Percentiles rank a stretch among this genome's conserved stretches.
These are phyloP conservation scores for Termitomyces eurrhizus DNA, from an alignment of 768 basidiomycete species.

Conservation along the genomic window DNA sequence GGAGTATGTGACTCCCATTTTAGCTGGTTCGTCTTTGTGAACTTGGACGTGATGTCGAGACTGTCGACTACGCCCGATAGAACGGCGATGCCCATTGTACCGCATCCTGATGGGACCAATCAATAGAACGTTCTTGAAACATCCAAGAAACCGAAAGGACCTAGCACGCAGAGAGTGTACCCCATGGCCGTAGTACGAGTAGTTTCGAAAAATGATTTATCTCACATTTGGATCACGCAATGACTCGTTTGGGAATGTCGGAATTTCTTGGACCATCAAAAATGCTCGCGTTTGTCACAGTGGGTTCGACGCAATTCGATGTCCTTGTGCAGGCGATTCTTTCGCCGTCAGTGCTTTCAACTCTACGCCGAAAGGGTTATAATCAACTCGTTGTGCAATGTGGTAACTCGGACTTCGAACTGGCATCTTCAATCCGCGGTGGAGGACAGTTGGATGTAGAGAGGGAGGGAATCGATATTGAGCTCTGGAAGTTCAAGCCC, in stretches of 20 bases:
- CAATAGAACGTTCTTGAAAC: slow-evolving; percentile 9
- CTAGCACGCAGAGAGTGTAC: slow-evolving; percentile 89
- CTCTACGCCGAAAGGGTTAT: slow-evolving; percentile 54
- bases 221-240: slow-evolving; percentile 9
- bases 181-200: slow-evolving; percentile 52
- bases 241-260: slow-evolving; percentile 16
- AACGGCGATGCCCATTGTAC: slow-evolving; percentile 97
- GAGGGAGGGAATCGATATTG: slow-evolving; percentile 46
- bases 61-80: slow-evolving; percentile 89
- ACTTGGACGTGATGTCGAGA: slow-evolving; percentile 46
- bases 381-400: slow-evolving; percentile 67
- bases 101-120: slow-evolving; percentile 66
- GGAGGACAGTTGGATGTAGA: slow-evolving; percentile 24
- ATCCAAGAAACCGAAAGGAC: slow-evolving; percentile 29
- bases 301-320: slow-evolving; percentile 89
- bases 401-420: slow-evolving; percentile 59
- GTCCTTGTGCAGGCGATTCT: slow-evolving; percentile 59
- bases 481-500: slow-evolving; percentile 72
- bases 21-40: slow-evolving; percentile 14
- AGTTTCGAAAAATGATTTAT: slow-evolving; percentile 1
- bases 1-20: slow-evolving; percentile 51
- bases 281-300: slow-evolving; percentile 71
- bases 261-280: slow-evolving; percentile 13
- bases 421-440: slow-evolving; percentile 24
- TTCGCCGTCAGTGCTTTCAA: slow-evolving; percentile 52